Evolutionary conservation across 2,329 filamentous ascomycete genomes (phyloP), one percentile per base, ranked within the genome.

Genomic region (Fonsecaea nubica): DNA sequence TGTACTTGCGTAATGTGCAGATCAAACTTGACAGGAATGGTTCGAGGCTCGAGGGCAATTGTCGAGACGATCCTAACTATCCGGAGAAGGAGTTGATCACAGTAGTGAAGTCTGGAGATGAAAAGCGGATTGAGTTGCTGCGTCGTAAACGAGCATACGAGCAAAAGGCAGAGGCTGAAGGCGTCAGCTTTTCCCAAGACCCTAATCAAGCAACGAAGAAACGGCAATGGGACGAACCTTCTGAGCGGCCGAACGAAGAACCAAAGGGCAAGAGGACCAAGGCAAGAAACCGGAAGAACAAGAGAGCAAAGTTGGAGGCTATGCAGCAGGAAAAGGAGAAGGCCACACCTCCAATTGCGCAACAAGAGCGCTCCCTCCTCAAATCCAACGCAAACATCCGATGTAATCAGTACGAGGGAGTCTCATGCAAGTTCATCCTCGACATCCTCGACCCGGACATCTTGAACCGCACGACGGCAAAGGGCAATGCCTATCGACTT

Each of bases 1-100:
- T 96, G 1, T 79, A 79, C 3, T 77, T 97, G 5, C 69, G 71
- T 30, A 97, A 97, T 72, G 83, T 96, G 3, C 89, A 89, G 21
- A 83, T 92, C 69, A 92, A 89, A 69, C 79, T 78, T 21, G 85
- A 85, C 12, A 80, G 75, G 57, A 82, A 83, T 55, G 80, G 76
- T 32, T 75, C 77, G 3, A 85, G 85, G 65, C 80, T 97, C 0
- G 93, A 97, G 76, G 93, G 91, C 1, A 86, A 82, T 61, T 77
- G 97, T 25, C 88, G 90, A 70, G 82, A 84, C 59, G 91, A 95
- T 72, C 78, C 78, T 5, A 72, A 72, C 1, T 80, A 78, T 69
- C 80, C 80, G 1, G 72, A 80, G 7, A 88, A 86, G 70, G 73
- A 92, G n/a, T 82, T 86, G 50, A 80, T 94, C n/a, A 78, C 78